Conservation (phyloP, 2,329 filamentous ascomycete species). For the Ascocoryne sarcoides region DNA sequence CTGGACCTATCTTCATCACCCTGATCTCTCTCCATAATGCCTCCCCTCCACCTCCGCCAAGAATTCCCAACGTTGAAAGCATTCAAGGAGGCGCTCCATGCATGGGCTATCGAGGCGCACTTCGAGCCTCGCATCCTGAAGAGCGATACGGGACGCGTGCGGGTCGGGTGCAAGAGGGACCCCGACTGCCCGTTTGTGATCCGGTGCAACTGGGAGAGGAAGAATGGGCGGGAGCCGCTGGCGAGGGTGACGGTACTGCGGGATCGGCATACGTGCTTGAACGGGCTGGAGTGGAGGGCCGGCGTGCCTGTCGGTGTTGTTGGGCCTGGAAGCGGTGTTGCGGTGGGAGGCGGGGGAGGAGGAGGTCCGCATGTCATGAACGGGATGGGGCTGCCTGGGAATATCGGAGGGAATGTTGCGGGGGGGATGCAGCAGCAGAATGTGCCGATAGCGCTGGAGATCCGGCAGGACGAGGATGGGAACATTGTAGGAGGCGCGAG, state of each 20-base stretch:
- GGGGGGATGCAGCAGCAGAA: conserved; percentile 3
- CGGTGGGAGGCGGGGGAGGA: conserved; percentile 3
- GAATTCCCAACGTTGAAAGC: conserved; percentile 28
- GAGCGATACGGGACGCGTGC: conserved; percentile 27
- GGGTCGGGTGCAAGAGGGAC: conserved; percentile 28
- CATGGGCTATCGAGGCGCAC: conserved; percentile 29
- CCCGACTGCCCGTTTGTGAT: conserved; percentile 27
- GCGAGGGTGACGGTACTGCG: conserved; percentile 26
- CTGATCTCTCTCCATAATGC: conserved; percentile 14
- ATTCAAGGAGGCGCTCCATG: conserved; percentile 28
- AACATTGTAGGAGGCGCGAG: conserved; percentile 26
- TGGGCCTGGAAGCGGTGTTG: not conserved
- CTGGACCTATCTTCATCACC: not conserved
- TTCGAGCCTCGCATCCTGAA: conserved; percentile 29
- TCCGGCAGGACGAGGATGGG: conserved; percentile 23
- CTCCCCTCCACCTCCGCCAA: conserved; percentile 26
- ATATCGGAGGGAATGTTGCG: conserved; percentile 2
- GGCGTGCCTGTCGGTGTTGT: conserved; percentile 1
- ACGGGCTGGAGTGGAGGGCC: conserved; percentile 19
- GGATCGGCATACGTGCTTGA: conserved; percentile 27
- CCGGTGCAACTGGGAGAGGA: conserved; percentile 28
- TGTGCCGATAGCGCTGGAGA: conserved; percentile 13
- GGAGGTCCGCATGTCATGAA: conserved; percentile 3
- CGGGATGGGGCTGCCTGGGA: conserved; percentile 2
- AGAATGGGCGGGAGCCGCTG: conserved; percentile 22